Percentiles rank a stretch among this genome's conserved stretches.
Conservation (phyloP, 805 yeast species). For the Metschnikowia chrysomelidarum region DNA sequence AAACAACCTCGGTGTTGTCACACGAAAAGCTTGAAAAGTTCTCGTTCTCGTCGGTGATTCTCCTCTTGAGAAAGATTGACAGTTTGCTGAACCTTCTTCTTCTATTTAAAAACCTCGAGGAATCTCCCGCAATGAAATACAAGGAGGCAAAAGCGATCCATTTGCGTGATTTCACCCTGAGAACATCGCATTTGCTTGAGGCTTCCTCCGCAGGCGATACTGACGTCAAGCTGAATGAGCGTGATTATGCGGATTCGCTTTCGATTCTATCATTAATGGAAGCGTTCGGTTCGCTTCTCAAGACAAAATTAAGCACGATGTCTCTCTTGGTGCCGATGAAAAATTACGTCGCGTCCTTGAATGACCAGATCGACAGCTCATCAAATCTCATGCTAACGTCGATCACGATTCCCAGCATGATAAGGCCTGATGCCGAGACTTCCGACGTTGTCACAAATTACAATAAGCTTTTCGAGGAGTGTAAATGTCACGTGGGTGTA, state of each 20-base stretch:
- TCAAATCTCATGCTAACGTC: constrained; percentile 29
- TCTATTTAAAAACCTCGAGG: constrained; percentile 26
- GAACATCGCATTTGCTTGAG: constrained; percentile 68
- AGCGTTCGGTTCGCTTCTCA: constrained; percentile 33
- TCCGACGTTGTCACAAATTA: constrained; percentile 19
- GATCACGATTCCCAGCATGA: constrained; percentile 13
- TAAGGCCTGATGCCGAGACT: constrained; percentile 16
- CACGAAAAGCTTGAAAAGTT: constrained; percentile 21
- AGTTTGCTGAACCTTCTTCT: constrained; percentile 34
- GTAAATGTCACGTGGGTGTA: constrained; percentile 33
- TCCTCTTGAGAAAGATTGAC: constrained; percentile 31
- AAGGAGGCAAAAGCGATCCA: constrained; percentile 50
- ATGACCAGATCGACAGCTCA: constrained; percentile 28
- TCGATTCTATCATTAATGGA: constrained; percentile 35
- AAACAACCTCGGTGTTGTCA: constrained; percentile 12
- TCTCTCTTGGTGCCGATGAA: constrained; percentile 33
- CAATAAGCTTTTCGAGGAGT: constrained; percentile 26
- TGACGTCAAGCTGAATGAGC: constrained; percentile 20
- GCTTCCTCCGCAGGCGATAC: constrained; percentile 46
- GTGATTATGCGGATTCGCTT: constrained; percentile 28
- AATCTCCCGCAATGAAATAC: constrained; percentile 17
- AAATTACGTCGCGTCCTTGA: constrained; percentile 30
- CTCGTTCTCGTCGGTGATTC: constrained; percentile 25
- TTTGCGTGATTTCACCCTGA: constrained; percentile 57
- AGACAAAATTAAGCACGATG: constrained; percentile 26